Conservation (phyloP, 2,329 filamentous ascomycete species). For the Curvularia spicifera region DNA sequence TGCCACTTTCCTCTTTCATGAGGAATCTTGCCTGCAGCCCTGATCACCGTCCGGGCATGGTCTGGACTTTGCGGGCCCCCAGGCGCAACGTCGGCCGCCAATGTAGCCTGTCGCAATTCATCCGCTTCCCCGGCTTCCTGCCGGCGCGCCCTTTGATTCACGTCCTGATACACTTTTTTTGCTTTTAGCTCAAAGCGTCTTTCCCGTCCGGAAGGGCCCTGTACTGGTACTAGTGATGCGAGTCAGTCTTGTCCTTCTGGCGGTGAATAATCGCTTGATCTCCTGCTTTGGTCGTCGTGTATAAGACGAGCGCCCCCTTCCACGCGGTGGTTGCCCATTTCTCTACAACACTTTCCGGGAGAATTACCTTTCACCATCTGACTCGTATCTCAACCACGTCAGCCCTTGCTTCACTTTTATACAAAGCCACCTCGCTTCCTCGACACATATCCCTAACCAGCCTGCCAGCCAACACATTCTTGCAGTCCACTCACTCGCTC, state of each 20-base stretch:
- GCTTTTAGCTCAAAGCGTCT: conserved; percentile 39
- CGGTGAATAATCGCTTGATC: conserved; percentile 27
- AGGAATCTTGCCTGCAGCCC: conserved; percentile 7
- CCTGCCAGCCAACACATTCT: conserved; percentile 5
- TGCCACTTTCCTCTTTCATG: conserved; percentile 7
- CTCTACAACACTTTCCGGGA: conserved; percentile 16
- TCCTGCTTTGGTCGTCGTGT: conserved; percentile 18
- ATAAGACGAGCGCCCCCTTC: conserved; percentile 37
- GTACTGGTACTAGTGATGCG: conserved; percentile 28
- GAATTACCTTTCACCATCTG: conserved; percentile 1
- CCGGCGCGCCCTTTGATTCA: conserved; percentile 19
- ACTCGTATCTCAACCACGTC: conserved; percentile 12
- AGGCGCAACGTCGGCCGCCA: conserved; percentile 36
- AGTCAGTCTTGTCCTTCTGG: conserved; percentile 34
- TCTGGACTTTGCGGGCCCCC: conserved; percentile 34
- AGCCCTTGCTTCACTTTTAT: conserved; percentile 11
- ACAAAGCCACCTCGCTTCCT: conserved; percentile 15
- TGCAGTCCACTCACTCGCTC: conserved; percentile 13
- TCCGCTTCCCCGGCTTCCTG: conserved; percentile 38
- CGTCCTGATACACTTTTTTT: conserved; percentile 35
- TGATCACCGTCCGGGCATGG: conserved; percentile 37
- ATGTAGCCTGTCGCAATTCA: conserved; percentile 41
- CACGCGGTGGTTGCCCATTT: conserved; percentile 16
- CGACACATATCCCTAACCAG: neutral
- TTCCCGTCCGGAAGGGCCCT: conserved; percentile 15